A percentile compares a stretch with the other conserved stretches of the same genome.
phyloP scores from a whole-genome alignment of 805 yeast species.

The Suhomyces faveliae region DNA sequence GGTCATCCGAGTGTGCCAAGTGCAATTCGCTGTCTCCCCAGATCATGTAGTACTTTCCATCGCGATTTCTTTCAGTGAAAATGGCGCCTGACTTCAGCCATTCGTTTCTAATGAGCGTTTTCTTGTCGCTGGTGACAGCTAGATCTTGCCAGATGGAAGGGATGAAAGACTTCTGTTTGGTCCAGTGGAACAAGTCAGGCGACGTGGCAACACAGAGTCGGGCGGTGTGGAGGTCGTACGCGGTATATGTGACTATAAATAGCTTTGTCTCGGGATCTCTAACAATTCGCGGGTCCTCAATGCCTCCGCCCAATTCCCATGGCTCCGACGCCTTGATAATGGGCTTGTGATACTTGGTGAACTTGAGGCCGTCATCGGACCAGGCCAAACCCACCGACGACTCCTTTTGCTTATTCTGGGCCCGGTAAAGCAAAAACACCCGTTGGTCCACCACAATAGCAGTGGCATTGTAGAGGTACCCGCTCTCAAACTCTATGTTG shows the following conservation, averaged over 20 bases:
- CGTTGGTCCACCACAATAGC: conserved; percentile 40
- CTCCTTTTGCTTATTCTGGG: conserved; percentile 33
- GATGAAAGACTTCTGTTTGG: conserved; percentile 36
- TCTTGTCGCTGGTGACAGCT: conserved; percentile 23
- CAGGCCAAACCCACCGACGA: conserved; percentile 42
- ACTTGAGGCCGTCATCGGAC: conserved; percentile 38
- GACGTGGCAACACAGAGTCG: conserved; percentile 41
- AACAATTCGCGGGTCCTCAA: conserved; percentile 44
- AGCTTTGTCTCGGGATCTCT: conserved; percentile 34
- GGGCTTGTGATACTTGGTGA: conserved; percentile 30
- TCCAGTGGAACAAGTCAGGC: conserved; percentile 37
- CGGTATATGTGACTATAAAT: conserved; percentile 42
- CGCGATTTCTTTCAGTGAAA: conserved; percentile 29
- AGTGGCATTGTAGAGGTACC: conserved; percentile 41
- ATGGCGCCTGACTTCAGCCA: conserved; percentile 47
- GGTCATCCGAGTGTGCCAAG: conserved; percentile 35
- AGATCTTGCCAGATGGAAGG: conserved; percentile 34
- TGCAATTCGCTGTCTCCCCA: conserved; percentile 44
- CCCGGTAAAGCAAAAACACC: conserved; percentile 39
- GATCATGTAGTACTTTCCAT: conserved; percentile 41
- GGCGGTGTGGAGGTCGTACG: conserved; percentile 34
- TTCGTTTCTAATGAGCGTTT: conserved; percentile 24
- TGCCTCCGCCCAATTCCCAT: conserved; percentile 42
- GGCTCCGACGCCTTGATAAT: conserved; percentile 35
- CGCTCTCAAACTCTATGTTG: conserved; percentile 34